Evolutionary conservation across 1,139 yeast genomes (phyloP).

Genomic region (Diutina sp.): DNA sequence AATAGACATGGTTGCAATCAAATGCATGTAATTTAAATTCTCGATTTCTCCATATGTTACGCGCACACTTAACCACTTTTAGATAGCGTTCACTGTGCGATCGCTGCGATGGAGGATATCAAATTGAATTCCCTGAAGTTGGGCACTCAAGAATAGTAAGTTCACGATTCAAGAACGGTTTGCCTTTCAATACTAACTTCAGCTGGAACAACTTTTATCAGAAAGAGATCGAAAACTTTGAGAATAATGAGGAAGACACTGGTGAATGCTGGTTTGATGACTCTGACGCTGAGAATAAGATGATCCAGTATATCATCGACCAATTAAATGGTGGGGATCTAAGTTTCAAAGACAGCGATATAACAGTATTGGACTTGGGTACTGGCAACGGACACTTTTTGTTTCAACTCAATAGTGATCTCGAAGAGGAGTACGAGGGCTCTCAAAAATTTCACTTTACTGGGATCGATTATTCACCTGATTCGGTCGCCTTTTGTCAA

Average conservation of each 20-base stretch:
- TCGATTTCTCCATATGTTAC: background rate
- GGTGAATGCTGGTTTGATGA: conserved; percentile 98
- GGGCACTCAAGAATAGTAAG: conserved; percentile 68
- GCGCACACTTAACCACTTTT: background rate
- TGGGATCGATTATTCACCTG: conserved; percentile 81
- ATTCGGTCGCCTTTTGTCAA: conserved; percentile 62
- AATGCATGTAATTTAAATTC: no score
- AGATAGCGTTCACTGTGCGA: background rate
- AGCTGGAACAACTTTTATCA: conserved; percentile 84
- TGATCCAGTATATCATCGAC: conserved; percentile 48
- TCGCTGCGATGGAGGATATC: conserved; percentile 31
- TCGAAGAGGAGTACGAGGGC: conserved; percentile 29
- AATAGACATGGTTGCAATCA: no score
- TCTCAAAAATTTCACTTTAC: conserved; percentile 19
- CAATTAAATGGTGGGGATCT: conserved; percentile 21
- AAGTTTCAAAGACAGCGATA: conserved; percentile 5
- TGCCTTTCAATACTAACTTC: conserved; percentile 10
- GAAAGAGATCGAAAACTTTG: conserved; percentile 57
- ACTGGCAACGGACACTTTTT: conserved; percentile 92
- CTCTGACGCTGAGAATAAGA: conserved; percentile 75
- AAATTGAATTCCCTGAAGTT: conserved; percentile 56
- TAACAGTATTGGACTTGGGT: conserved; percentile 61
- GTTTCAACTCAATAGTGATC: conserved; percentile 41
- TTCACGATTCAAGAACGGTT: conserved; percentile 5
- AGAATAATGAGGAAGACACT: conserved; percentile 62